Evolutionary conservation across 176 grass and related monocot species (phyloP).

Genomic region (Aechmea fasciata): DNA sequence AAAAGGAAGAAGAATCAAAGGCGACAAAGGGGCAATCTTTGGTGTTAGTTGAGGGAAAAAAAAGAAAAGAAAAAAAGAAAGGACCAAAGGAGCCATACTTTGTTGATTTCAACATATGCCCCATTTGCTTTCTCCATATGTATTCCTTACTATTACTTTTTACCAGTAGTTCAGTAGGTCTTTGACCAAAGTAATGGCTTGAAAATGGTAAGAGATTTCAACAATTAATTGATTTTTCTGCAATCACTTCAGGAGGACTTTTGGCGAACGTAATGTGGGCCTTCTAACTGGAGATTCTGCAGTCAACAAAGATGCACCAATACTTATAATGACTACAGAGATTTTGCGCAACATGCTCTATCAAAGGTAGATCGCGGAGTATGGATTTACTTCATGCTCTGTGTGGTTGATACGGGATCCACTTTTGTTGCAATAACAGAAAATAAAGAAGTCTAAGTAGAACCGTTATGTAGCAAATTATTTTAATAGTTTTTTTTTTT

Average conservation of each 20-base stretch:
- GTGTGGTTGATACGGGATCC: not conserved
- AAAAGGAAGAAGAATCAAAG: no score
- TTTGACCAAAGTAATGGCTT: no score
- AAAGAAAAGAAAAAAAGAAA: no score
- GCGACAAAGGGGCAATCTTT: no score
- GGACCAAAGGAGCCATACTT: no score
- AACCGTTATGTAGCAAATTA: not conserved
- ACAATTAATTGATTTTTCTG: slow-evolving; percentile 24
- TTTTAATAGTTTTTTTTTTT: no score
- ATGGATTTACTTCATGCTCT: not conserved
- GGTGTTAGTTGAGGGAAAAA: no score
- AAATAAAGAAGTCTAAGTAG: not conserved
- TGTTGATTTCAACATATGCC: no score
- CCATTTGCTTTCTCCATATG: no score
- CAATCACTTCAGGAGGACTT: slow-evolving; percentile 59
- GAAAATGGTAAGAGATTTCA: no score
- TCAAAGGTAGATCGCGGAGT: slow-evolving; percentile 55
- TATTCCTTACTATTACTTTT: no score
- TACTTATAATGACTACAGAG: slow-evolving; percentile 97
- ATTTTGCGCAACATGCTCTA: slow-evolving; percentile 99
- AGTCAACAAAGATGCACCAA: slow-evolving; percentile 87
- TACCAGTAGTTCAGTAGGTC: no score
- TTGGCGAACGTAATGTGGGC: slow-evolving; percentile 86
- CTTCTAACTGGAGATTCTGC: slow-evolving; percentile 98
- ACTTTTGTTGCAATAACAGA: slow-evolving; percentile 2